Base-by-base conservation (phyloP, 148 eudicot species). In the Selenicereus undatus region DNA sequence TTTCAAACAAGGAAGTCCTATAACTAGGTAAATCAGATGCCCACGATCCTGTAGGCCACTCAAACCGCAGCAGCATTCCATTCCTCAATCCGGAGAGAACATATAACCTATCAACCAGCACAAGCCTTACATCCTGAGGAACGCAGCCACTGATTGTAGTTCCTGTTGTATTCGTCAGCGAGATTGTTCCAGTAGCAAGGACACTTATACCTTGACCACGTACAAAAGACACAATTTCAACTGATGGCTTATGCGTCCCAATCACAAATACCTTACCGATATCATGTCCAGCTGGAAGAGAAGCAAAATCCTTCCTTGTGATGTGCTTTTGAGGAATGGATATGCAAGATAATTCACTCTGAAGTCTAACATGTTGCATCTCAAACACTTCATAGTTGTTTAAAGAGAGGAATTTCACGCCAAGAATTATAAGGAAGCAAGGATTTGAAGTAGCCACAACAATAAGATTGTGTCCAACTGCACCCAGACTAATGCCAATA, bases 51-150 rank as follows among this genome's bases (percentile, higher is more conserved):
- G 86, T 78, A 78, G 98, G 97, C 97, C 97, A 95, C 84, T 95
- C 99, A 93, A 92, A 93, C 82, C 99, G 93, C 68, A 95, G 90
- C 79, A 95, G 83, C 99, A 93, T 93, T 65, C 99, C 99, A 68
- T 95, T 95, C 84, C 99, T 92, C 86, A 95, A 87, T 78, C 99
- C 99, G 27, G 92, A 87, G 54, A 95, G 91, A 77, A 95, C 86
- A 83, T 95, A 95, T 32, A 91, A 79, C 78, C 89, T 94, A 87
- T 92, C 97, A 75, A 92, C 97, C 84, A 90, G 60, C 69, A 95
- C 97, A 90, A 95, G 97, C 88, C 91, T 91, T 68, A 90, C 97
- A 91, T 93, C 99, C 88, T 95, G 97, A 80, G 99, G 99, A 32
- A 95, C 85, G 83, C 97, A 91, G 56, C 99, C 97, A 86, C 90